A percentile compares a stretch with the other conserved stretches of the same genome.
These are phyloP conservation scores for Fusarium sp. DNA, from an alignment of 2,329 filamentous ascomycete species.

Conservation along the genomic window DNA sequence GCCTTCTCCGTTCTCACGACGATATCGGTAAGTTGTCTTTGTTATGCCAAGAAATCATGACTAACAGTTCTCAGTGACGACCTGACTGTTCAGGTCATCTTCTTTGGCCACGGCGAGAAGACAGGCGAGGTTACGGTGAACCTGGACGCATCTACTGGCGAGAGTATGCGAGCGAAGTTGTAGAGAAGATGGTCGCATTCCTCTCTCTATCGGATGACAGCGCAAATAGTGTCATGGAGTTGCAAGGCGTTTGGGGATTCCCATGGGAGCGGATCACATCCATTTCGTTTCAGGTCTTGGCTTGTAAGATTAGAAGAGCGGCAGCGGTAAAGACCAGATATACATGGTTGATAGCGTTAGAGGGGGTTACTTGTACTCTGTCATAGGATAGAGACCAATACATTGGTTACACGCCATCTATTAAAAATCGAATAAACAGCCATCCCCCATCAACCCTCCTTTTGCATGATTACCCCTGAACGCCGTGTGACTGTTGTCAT, in stretches of 20 bases:
- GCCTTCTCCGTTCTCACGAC: slow-evolving; percentile 86
- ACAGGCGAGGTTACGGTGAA: slow-evolving; percentile 84
- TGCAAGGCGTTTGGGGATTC: slow-evolving; percentile 38
- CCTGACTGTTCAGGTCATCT: slow-evolving; percentile 96
- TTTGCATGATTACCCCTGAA: background rate
- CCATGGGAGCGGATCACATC: slow-evolving; percentile 13
- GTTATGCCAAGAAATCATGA: background rate
- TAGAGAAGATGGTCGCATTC: slow-evolving; percentile 35
- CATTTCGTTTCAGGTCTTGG: slow-evolving; percentile 3
- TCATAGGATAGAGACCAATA: background rate
- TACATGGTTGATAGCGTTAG: background rate
- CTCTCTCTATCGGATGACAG: background rate
- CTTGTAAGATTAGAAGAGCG: slow-evolving; percentile 16
- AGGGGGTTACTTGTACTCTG: background rate
- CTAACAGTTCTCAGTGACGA: slow-evolving; percentile 71
- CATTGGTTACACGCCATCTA: background rate
- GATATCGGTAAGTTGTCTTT: slow-evolving; percentile 72
- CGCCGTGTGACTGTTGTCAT: background rate
- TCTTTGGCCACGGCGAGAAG: slow-evolving; percentile 85
- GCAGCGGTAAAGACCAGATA: background rate
- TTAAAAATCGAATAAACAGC: background rate
- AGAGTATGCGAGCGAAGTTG: slow-evolving; percentile 52
- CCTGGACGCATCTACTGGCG: slow-evolving; percentile 77
- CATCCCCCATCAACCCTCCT: background rate
- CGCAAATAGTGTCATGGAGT: slow-evolving; percentile 26